Evolutionary conservation across 208 protist genomes (phyloP).

Genomic region (Lotmaria passim): DNA sequence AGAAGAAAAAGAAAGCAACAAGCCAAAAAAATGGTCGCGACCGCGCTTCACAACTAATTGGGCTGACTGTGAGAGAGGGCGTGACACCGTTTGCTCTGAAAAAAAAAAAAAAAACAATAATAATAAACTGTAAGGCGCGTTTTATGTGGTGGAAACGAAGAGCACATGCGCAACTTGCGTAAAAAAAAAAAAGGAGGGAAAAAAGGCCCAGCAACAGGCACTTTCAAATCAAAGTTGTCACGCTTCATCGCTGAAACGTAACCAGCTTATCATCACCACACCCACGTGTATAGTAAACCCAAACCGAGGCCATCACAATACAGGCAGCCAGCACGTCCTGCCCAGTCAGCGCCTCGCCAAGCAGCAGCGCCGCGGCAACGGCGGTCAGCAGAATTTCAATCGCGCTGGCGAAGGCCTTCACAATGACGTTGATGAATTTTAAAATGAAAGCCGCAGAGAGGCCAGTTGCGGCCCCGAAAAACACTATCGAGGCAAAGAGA

Average conservation of each 20-base stretch:
- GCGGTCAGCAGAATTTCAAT: constrained; percentile 71
- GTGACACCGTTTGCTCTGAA: no score
- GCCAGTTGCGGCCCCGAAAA: constrained; percentile 50
- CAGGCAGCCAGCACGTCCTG: constrained; percentile 48
- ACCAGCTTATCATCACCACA: constrained; percentile 20
- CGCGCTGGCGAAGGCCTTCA: constrained; percentile 71
- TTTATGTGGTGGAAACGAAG: no score
- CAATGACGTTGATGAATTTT: constrained; percentile 83
- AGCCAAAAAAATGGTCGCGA: no score
- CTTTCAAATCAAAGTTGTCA: no score
- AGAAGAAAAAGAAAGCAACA: no score
- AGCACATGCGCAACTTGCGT: no score
- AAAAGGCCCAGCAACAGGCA: no score
- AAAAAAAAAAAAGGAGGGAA: no score
- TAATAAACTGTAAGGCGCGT: no score
- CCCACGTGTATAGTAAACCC: constrained; percentile 57
- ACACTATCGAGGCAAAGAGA: constrained; percentile 51
- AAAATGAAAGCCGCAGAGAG: constrained; percentile 73
- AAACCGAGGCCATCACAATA: constrained; percentile 58
- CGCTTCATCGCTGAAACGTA: neutral
- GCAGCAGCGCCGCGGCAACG: constrained; percentile 31
- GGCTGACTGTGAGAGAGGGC: no score
- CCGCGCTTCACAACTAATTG: no score
- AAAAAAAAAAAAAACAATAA: no score
- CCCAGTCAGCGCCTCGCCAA: constrained; percentile 51